Conservation (phyloP, 2,329 filamentous ascomycete genomes). For the Coleophoma eucalyptorum region DNA sequence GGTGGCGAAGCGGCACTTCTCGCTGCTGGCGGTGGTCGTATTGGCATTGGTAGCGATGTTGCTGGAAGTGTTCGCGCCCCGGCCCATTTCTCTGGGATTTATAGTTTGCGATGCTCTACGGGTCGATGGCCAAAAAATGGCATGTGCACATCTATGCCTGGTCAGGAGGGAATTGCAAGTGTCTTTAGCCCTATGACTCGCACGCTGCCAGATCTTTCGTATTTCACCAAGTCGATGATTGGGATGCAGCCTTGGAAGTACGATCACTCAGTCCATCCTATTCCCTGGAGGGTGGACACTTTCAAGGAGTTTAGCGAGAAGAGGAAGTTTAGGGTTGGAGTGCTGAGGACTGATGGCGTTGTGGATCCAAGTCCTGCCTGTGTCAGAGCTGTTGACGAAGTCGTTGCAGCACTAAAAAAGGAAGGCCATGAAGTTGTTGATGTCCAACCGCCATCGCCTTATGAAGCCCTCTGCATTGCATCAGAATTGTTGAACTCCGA, state of each 20-base stretch:
- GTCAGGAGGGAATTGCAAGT: constrained; percentile 84
- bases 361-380: constrained; percentile 87
- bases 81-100: constrained; percentile 87
- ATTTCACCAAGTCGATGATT: constrained; percentile 78
- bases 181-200: constrained; percentile 93
- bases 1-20: constrained; percentile 69
- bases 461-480: constrained; percentile 72
- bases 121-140: constrained; percentile 87
- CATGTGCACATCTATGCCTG: constrained; percentile 83
- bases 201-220: constrained; percentile 76
- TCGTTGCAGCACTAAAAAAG: constrained; percentile 62
- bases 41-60: constrained; percentile 88
- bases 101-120: constrained; percentile 80
- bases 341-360: constrained; percentile 77
- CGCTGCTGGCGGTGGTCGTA: constrained; percentile 74
- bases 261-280: constrained; percentile 79
- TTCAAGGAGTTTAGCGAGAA: constrained; percentile 57
- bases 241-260: constrained; percentile 86
- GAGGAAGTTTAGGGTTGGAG: constrained; percentile 65
- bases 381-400: constrained; percentile 67
- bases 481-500: constrained; percentile 81
- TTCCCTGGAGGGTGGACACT: constrained; percentile 69
- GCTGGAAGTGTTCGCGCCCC: constrained; percentile 84
- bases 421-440: constrained; percentile 74
- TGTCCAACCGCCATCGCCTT: constrained; percentile 64